Conservation (phyloP, 179 eudicot genomes). For the Carnegiea gigantea region DNA sequence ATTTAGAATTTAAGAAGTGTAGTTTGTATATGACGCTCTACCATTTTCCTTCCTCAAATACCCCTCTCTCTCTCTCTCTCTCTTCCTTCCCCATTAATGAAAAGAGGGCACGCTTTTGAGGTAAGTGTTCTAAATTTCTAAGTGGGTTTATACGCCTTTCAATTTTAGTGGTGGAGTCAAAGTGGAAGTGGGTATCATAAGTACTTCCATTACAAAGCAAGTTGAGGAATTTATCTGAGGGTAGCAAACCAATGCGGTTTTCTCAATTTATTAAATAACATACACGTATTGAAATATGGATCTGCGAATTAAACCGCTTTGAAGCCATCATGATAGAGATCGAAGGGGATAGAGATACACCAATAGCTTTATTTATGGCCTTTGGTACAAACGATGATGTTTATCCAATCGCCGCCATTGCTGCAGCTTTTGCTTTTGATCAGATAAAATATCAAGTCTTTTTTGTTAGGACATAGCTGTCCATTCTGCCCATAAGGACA, state of each 20-base stretch:
- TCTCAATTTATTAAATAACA: background rate
- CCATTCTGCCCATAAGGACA: slow-evolving; percentile 71
- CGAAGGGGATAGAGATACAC: slow-evolving; percentile 37
- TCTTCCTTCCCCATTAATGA: background rate
- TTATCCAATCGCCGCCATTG: slow-evolving; percentile 80
- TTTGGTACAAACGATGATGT: slow-evolving; percentile 97
- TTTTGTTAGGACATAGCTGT: slow-evolving; percentile 52
- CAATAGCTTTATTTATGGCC: slow-evolving; percentile 78
- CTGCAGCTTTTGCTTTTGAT: slow-evolving; percentile 81
- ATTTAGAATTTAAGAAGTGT: background rate
- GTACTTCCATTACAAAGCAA: background rate
- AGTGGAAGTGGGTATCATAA: background rate
- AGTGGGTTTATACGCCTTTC: background rate
- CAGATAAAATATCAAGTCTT: slow-evolving; percentile 51
- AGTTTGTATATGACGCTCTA: background rate
- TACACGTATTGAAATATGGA: background rate
- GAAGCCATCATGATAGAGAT: background rate
- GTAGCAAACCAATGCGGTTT: background rate
- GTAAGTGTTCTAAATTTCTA: background rate
- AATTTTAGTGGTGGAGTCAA: background rate
- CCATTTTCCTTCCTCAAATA: background rate
- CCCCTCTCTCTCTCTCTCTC: background rate
- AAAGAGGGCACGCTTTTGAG: background rate
- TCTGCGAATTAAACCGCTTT: background rate
- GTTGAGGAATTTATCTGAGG: background rate